Evolutionary conservation across 2,329 filamentous ascomycete genomes (phyloP), one percentile per base, ranked within the genome.

Genomic region (Penicillium sp.): DNA sequence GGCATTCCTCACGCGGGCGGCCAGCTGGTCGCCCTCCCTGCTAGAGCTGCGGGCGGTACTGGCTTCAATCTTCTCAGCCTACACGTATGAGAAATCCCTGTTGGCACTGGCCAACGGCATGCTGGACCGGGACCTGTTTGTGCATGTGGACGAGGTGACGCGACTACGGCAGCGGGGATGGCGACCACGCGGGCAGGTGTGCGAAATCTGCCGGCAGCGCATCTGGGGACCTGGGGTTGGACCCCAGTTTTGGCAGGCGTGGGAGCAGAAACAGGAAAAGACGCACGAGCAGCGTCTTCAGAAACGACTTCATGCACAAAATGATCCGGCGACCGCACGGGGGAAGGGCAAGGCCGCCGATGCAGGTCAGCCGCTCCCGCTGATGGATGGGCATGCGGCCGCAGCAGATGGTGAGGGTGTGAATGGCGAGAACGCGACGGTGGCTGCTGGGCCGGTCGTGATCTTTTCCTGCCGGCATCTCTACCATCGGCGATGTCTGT

Each of bases 51-150:
- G 93, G 39, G 80, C 81, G 6, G 90, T 97, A 0, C 78, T 98
- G 2, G 76, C 82, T 1, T 93, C 90, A 12, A 91, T 98, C 49
- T 97, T 98, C 70, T 83, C 91, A 0, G 91, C 93, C 0, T 98
- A 98, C 65, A 85, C 89, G 0, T 96, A 97, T 65, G 93, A 98
- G 68, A 87, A 91, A 66, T 90, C 87, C 0, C 87, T 98, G 15
- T 77, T 98, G 21, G 77, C 80, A 2, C 79, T 98, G 3, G 88
- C 93, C 0, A 95, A 91, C 65, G 79, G 85, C 3, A 82, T 98
- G 49, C 76, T 98, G 0, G 90, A 95, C 55, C 84, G 88, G 57
- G 93, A 93, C 61, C 77, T 95, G 5, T 98, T 97, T 61, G 80
- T 85, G 35, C 85, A 87, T 56, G 88, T 98, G 32, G 76, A 82